Percentiles rank a stretch among this genome's conserved stretches.
phyloP scores from a whole-genome alignment of 768 basidiomycete species.

The Mycena filopes region DNA sequence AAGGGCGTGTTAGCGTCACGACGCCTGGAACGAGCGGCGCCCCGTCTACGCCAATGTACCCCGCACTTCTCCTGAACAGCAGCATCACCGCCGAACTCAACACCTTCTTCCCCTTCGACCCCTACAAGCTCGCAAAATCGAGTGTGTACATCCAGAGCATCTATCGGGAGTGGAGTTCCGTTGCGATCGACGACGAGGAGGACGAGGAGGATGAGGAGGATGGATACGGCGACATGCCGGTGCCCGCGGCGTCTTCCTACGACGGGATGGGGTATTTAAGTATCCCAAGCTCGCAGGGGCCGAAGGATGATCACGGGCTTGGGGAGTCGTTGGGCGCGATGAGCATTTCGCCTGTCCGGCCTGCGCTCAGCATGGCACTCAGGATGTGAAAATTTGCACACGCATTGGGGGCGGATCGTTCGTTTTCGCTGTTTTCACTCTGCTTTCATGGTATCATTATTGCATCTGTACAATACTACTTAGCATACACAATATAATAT shows the following conservation, averaged over 20 bases:
- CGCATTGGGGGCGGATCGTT: no score
- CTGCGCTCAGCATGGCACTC: constrained; percentile 42
- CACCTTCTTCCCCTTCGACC: constrained; percentile 98
- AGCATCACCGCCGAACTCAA: constrained; percentile 77
- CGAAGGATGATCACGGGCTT: constrained; percentile 59
- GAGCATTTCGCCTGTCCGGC: constrained; percentile 79
- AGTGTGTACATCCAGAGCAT: constrained; percentile 80
- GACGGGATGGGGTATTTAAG: neutral
- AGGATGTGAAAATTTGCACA: constrained; percentile 14
- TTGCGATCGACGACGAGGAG: constrained; percentile 76
- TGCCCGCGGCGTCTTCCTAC: neutral
- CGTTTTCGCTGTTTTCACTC: constrained; percentile 2
- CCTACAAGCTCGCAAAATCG: constrained; percentile 89
- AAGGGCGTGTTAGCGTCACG: constrained; percentile 25
- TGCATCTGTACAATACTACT: constrained; percentile 13
- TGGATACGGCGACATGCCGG: constrained; percentile 1
- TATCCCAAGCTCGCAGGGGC: constrained; percentile 17
- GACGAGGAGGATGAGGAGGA: constrained; percentile 25
- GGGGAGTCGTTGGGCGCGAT: constrained; percentile 80
- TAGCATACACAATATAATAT: constrained; percentile 22
- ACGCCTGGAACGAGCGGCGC: constrained; percentile 2
- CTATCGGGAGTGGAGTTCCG: constrained; percentile 91
- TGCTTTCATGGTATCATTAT: constrained; percentile 9
- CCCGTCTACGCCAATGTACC: constrained; percentile 34
- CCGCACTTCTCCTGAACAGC: constrained; percentile 44